Evolutionary conservation across 2,329 filamentous ascomycete species (phyloP).

Genomic region (Claviceps africana): DNA sequence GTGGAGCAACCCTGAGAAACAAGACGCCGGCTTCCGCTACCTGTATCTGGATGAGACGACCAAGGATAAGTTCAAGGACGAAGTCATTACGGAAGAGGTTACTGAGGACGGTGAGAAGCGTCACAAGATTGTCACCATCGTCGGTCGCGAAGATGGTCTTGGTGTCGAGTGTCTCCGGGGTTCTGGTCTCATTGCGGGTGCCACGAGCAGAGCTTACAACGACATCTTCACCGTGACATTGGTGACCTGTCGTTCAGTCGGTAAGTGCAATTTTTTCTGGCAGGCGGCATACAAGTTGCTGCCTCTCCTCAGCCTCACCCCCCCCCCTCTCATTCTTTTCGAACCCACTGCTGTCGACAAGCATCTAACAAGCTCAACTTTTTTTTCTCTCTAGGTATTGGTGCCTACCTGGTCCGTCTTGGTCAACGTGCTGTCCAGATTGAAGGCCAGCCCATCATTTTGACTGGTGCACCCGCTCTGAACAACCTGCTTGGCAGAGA

Average conservation of each 20-base stretch:
- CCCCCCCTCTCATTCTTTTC: not conserved
- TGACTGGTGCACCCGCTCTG: slow-evolving; percentile 91
- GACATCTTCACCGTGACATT: slow-evolving; percentile 98
- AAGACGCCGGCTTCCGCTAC: slow-evolving; percentile 89
- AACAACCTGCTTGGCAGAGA: slow-evolving; percentile 97
- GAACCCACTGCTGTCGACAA: not conserved
- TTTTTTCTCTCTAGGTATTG: slow-evolving; percentile 50
- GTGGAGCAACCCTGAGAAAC: slow-evolving; percentile 75
- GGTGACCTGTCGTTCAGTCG: slow-evolving; percentile 94
- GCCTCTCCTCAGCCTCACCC: not conserved
- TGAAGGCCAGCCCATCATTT: slow-evolving; percentile 95
- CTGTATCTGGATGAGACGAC: slow-evolving; percentile 80
- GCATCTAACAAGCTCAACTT: not conserved
- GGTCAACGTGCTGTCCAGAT: slow-evolving; percentile 98
- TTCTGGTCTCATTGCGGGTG: slow-evolving; percentile 94
- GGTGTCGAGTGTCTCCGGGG: slow-evolving; percentile 96
- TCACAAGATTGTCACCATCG: slow-evolving; percentile 84
- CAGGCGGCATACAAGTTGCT: not conserved
- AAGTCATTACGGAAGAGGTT: slow-evolving; percentile 65
- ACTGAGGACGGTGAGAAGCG: slow-evolving; percentile 77
- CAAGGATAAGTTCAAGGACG: slow-evolving; percentile 73
- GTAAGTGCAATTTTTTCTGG: slow-evolving; percentile 31
- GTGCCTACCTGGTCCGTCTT: slow-evolving; percentile 95
- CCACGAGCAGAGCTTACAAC: slow-evolving; percentile 91
- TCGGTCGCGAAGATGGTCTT: slow-evolving; percentile 88